A percentile compares a stretch with the other conserved stretches of the same genome.
phyloP scores from a whole-genome alignment of 2,329 filamentous ascomycete genomes.

The Claviceps quebecensis region DNA sequence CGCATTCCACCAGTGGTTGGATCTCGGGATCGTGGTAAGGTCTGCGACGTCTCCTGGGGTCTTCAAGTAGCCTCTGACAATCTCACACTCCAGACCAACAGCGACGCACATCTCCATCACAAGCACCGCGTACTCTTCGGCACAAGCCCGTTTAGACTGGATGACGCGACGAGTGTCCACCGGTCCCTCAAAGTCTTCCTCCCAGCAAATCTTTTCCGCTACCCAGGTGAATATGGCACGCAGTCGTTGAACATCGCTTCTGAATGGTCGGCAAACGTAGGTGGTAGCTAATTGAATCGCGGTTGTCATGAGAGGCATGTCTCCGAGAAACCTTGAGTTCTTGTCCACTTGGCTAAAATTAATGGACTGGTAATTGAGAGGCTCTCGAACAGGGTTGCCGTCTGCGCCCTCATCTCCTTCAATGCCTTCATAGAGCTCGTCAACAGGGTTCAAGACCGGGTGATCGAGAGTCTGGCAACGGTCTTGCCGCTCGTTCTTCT shows the following conservation, averaged over 20 bases:
- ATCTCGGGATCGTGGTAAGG: slow-evolving; percentile 63
- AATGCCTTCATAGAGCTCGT: slow-evolving; percentile 70
- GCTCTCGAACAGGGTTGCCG: slow-evolving; percentile 66
- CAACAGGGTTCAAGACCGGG: slow-evolving; percentile 74
- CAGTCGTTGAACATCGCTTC: slow-evolving; percentile 83
- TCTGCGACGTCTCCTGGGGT: slow-evolving; percentile 73
- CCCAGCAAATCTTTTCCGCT: slow-evolving; percentile 87
- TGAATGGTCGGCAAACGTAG: slow-evolving; percentile 86
- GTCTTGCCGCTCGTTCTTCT: slow-evolving; percentile 71
- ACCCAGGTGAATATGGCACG: slow-evolving; percentile 97
- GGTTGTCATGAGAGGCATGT: slow-evolving; percentile 68
- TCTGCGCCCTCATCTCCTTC: slow-evolving; percentile 85
- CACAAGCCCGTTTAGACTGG: slow-evolving; percentile 67
- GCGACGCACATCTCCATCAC: slow-evolving; percentile 90
- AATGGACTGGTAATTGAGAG: slow-evolving; percentile 65
- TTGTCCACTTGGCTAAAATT: slow-evolving; percentile 89
- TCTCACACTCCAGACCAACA: slow-evolving; percentile 74
- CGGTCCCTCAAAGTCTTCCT: slow-evolving; percentile 81
- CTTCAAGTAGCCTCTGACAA: slow-evolving; percentile 84
- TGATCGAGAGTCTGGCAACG: slow-evolving; percentile 92
- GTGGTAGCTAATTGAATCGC: slow-evolving; percentile 72
- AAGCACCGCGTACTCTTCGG: slow-evolving; percentile 77
- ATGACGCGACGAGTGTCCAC: slow-evolving; percentile 75
- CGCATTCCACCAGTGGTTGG: slow-evolving; percentile 97
- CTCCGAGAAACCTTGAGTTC: slow-evolving; percentile 80